phyloP scores from a whole-genome alignment of 2,329 filamentous ascomycete genomes.

The Fusarium luffae region DNA sequence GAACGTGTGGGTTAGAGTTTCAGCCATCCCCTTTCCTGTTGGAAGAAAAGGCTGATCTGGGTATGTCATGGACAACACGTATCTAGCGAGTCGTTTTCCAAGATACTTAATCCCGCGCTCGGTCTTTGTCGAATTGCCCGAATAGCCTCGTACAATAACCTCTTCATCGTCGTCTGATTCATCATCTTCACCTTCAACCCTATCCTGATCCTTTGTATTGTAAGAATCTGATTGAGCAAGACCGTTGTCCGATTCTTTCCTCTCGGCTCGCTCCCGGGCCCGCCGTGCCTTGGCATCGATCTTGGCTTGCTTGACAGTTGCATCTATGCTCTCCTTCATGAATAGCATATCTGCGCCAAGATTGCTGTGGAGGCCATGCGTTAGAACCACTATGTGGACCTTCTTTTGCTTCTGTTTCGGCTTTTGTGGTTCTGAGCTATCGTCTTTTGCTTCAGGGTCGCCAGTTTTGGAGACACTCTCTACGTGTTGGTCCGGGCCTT shows the following conservation, averaged over 20 bases:
- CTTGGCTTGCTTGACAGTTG: slow-evolving; percentile 78
- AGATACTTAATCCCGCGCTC: slow-evolving; percentile 97
- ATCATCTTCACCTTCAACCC: slow-evolving; percentile 57
- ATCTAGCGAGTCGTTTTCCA: slow-evolving; percentile 92
- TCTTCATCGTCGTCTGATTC: slow-evolving; percentile 76
- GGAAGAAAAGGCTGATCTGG: slow-evolving; percentile 92
- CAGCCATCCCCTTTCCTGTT: slow-evolving; percentile 61
- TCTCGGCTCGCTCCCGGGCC: slow-evolving; percentile 58
- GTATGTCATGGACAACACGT: slow-evolving; percentile 88
- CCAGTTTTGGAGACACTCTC: slow-evolving; percentile 51
- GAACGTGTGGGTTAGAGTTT: slow-evolving; percentile 55
- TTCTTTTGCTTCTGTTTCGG: slow-evolving; percentile 77
- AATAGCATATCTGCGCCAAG: slow-evolving; percentile 96
- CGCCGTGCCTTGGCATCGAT: slow-evolving; percentile 73
- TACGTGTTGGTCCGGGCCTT: slow-evolving; percentile 48
- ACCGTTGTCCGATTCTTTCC: slow-evolving; percentile 13
- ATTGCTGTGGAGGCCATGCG: slow-evolving; percentile 96
- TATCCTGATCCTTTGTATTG: slow-evolving; percentile 41
- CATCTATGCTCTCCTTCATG: slow-evolving; percentile 96
- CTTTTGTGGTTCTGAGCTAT: slow-evolving; percentile 26
- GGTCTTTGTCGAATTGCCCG: slow-evolving; percentile 88
- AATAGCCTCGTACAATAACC: slow-evolving; percentile 89
- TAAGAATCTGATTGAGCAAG: slow-evolving; percentile 24
- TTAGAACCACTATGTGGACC: slow-evolving; percentile 90
- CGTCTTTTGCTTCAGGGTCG: slow-evolving; percentile 45